Conservation (phyloP, 257 asterid species). For the Vinca minor region DNA sequence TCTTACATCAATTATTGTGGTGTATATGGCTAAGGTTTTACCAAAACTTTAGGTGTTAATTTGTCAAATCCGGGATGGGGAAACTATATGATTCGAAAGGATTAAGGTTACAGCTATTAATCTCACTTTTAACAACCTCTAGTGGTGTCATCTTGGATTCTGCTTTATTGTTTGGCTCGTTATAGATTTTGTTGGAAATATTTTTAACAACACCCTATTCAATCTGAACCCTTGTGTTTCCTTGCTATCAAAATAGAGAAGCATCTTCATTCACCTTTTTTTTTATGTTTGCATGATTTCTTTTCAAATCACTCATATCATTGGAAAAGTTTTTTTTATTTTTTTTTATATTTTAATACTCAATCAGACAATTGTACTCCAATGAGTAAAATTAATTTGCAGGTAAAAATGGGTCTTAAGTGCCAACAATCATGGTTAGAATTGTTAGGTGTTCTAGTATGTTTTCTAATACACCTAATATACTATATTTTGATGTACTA, state of each 20-base stretch:
- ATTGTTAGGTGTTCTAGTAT: too few species aligned
- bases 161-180: constrained; percentile 3
- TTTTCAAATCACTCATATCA: not conserved
- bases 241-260: not conserved
- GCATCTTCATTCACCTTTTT: constrained; percentile 6
- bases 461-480: too few species aligned
- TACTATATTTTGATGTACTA: too few species aligned
- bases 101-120: constrained; percentile 10
- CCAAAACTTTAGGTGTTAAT: not conserved
- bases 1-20: not conserved
- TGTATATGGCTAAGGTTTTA: not conserved
- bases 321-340: not conserved
- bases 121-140: not conserved
- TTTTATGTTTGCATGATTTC: not conserved
- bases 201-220: not conserved
- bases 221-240: not conserved
- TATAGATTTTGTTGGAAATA: constrained; percentile 2
- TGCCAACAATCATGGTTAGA: not conserved
- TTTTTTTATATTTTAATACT: too few species aligned
- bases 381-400: not conserved
- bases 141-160: constrained; percentile 10
- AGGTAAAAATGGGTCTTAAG: not conserved
- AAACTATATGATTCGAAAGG: constrained; percentile 15
- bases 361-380: not conserved
- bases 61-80: too few species aligned